Evolutionary conservation across 305 asterid genomes (phyloP), one percentile per base, ranked within the genome.

Genomic region (Rubia occidens): DNA sequence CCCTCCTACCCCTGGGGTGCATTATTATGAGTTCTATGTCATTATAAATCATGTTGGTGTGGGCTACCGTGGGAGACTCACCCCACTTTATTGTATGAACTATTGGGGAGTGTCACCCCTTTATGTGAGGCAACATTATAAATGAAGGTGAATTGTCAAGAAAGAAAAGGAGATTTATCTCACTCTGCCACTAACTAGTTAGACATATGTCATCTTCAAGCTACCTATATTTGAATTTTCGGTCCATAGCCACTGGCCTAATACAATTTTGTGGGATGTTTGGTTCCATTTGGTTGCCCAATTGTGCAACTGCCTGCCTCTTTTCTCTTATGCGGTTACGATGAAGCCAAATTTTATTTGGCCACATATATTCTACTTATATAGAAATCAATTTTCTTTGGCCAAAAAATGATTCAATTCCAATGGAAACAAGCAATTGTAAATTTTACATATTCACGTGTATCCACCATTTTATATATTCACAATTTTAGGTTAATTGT

Each of bases 171-270:
- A 17, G n/a, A 47, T 47, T 11, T 18, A 47, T 47, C 6, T 45
- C 53, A 15, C 11, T 13, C 4, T 4, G 51, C 14, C 53, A 3
- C n/a, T 47, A 14, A 17, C 11, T 54, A 54, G 26, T 54, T 61
- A 24, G 69, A 66, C 66, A 74, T 39, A 64, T 20, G 66, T 74
- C 74, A 54, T n/a, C 60, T 13, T 69, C 66, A 40, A 39, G 47
- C 18, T 39, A 4, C n/a, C 65, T 60, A 47, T 17, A 32, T 73
- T 49, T 29, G 3, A 1, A 24, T 8, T 32, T 58, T 32, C 11
- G 35, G 3, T 45, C 21, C 43, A 54, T 49, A 54, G 56, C 21
- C 68, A 9, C n/a, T 72, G 39, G 35, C 64, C 8, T 39, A 24
- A 40, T 32, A 18, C 54, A 51, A 64, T 39, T 54, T 55, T 29